Conservation (phyloP, 1,284 basidiomycete species). For the Kalmanozyma brasiliensis region DNA sequence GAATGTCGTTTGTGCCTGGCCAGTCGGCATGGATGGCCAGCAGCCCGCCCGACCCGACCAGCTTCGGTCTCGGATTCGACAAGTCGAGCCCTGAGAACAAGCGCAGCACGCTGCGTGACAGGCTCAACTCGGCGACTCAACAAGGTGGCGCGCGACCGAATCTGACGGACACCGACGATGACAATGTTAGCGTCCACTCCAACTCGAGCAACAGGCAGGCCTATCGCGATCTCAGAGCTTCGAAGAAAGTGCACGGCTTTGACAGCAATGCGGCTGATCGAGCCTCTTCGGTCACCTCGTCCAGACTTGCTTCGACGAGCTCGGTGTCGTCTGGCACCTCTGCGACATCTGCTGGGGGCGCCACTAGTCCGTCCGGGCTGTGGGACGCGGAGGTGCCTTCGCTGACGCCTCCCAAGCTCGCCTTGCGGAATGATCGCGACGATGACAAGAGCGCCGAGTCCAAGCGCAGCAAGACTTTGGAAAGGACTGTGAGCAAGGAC, state of each 20-base stretch:
- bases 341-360: slow-evolving; percentile 1
- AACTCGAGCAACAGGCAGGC: slow-evolving; percentile 43
- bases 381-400: slow-evolving; percentile 46
- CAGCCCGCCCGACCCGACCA: slow-evolving; percentile 49
- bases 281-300: slow-evolving; percentile 9
- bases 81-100: slow-evolving; percentile 38
- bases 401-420: slow-evolving; percentile 43
- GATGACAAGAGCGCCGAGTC: slow-evolving; percentile 21
- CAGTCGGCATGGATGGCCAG: slow-evolving; percentile 47
- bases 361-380: slow-evolving; percentile 19
- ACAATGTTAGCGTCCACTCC: slow-evolving; percentile 41
- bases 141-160: slow-evolving; percentile 21
- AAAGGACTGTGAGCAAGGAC: slow-evolving; percentile 25
- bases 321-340: slow-evolving; percentile 11
- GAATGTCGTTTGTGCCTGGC: slow-evolving; percentile 36
- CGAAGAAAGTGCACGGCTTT: slow-evolving; percentile 37
- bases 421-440: slow-evolving; percentile 24
- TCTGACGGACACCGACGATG: slow-evolving; percentile 40
- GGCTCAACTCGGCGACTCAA: slow-evolving; percentile 8
- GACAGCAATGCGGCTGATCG: slow-evolving; percentile 15
- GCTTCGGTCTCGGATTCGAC: slow-evolving; percentile 47
- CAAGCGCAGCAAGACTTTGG: slow-evolving; percentile 14
- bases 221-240: slow-evolving; percentile 39
- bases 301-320: slow-evolving; percentile 10
- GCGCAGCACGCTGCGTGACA: slow-evolving; percentile 10